A percentile compares a stretch with the other conserved stretches of the same genome.
phyloP scores from a whole-genome alignment of 164 flowering plant genomes.

The Vitis rotundifolia region DNA sequence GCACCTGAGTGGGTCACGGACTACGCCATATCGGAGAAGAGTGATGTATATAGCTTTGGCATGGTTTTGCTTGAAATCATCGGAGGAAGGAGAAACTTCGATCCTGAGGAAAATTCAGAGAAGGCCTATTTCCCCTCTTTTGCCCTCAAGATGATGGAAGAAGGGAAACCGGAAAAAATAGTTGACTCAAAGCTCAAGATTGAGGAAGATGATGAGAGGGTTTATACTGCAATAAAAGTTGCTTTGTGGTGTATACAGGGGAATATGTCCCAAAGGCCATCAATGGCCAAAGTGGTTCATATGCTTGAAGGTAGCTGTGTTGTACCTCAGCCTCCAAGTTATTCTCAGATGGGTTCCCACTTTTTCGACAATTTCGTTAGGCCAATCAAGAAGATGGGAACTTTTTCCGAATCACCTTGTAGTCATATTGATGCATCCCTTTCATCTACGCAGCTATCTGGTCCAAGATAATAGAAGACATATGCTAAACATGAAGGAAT shows the following conservation, averaged over 20 bases:
- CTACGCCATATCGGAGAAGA: conserved; percentile 1
- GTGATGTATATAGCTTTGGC: conserved; percentile 7
- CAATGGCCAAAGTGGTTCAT: neutral
- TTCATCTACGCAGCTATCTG: too few relatives aligned
- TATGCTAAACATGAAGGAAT: too few relatives aligned
- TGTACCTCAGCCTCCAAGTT: neutral
- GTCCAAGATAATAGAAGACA: too few relatives aligned
- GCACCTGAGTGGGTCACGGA: conserved; percentile 4
- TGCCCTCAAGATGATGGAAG: conserved; percentile 4
- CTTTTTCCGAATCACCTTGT: too few relatives aligned
- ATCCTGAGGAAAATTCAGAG: neutral
- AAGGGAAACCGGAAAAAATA: neutral
- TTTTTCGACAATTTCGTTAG: too few relatives aligned
- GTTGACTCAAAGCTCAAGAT: neutral
- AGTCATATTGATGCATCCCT: too few relatives aligned
- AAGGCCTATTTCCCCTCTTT: neutral
- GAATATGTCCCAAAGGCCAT: neutral
- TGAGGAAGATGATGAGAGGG: neutral
- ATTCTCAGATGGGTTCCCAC: too few relatives aligned
- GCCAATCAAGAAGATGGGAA: too few relatives aligned
- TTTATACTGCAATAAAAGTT: neutral
- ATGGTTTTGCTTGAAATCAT: conserved; percentile 2
- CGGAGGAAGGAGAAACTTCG: neutral
- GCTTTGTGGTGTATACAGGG: conserved; percentile 1
- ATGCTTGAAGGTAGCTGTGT: neutral